Conservation (phyloP, 352 stramenopile genomes). For the Phytophthora gonapodyides region DNA sequence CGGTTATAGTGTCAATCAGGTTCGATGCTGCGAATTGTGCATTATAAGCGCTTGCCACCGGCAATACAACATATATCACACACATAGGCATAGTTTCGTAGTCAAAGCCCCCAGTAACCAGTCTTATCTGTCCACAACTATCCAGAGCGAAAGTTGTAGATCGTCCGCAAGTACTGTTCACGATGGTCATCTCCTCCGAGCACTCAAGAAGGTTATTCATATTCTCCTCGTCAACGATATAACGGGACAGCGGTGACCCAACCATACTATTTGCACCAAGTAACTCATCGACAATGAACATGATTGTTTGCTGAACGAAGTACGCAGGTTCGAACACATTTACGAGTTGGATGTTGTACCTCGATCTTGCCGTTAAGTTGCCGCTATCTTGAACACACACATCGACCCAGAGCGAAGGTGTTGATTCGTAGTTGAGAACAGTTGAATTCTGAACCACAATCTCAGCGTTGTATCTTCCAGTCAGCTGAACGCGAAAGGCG, state of each 20-base stretch:
- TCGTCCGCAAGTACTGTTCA: constrained; percentile 26
- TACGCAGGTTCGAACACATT: constrained; percentile 62
- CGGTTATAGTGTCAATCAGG: constrained; percentile 9
- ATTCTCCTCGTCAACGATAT: constrained; percentile 37
- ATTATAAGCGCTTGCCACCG: constrained; percentile 16
- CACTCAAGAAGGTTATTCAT: constrained; percentile 12
- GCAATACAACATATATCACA: constrained; percentile 20
- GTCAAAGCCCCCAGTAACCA: constrained; percentile 23
- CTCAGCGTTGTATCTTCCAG: constrained; percentile 10
- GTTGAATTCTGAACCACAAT: constrained; percentile 46
- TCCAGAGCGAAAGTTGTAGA: constrained; percentile 18
- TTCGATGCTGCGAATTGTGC: constrained; percentile 5
- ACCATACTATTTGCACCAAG: constrained; percentile 11
- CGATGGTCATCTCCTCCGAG: constrained; percentile 19
- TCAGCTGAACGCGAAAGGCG: constrained; percentile 40
- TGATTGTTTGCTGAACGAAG: constrained; percentile 36
- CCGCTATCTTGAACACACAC: constrained; percentile 51
- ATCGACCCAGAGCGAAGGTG: constrained; percentile 46
- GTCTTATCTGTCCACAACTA: constrained; percentile 24
- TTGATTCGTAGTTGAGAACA: constrained; percentile 47
- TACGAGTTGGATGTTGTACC: constrained; percentile 35
- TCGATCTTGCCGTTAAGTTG: constrained; percentile 23
- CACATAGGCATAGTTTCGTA: constrained; percentile 35
- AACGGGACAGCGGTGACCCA: constrained; percentile 15
- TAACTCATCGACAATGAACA: constrained; percentile 40